Evolutionary conservation across 1,284 basidiomycete species (phyloP).

Genomic region (Sanghuangporus weigelae): DNA sequence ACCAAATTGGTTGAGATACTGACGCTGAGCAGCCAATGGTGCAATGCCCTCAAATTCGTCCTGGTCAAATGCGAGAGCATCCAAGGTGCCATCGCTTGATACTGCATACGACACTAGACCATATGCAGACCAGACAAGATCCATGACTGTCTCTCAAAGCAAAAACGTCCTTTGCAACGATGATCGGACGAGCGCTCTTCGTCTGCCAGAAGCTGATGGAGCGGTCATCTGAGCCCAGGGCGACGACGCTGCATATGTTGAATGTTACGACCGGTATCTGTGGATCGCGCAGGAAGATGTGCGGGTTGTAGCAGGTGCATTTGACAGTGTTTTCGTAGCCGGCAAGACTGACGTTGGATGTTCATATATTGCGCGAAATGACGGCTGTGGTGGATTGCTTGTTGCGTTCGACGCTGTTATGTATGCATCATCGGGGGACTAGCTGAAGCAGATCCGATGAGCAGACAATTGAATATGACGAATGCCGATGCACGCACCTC

Average conservation of each 20-base stretch:
- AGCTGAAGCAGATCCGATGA: constrained; percentile 44
- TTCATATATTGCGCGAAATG: constrained; percentile 84
- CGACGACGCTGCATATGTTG: constrained; percentile 83
- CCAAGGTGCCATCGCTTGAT: constrained; percentile 93
- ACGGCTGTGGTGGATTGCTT: constrained; percentile 97
- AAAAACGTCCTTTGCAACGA: constrained; percentile 92
- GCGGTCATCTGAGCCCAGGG: constrained; percentile 85
- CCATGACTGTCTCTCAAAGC: constrained; percentile 93
- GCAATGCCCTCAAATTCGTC: constrained; percentile 83
- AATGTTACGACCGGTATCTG: constrained; percentile 58
- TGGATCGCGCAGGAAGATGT: constrained; percentile 80
- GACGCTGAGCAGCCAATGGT: constrained; percentile 65
- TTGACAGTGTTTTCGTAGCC: constrained; percentile 98
- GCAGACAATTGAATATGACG: neutral
- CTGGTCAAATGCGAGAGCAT: constrained; percentile 77
- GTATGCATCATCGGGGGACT: constrained; percentile 98
- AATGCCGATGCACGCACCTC: constrained; percentile 55
- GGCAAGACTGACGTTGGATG: constrained; percentile 87
- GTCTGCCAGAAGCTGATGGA: constrained; percentile 94
- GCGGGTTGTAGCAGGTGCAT: constrained; percentile 89
- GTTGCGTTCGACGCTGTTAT: constrained; percentile 97
- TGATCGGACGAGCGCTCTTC: constrained; percentile 81
- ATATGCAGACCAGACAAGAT: constrained; percentile 89
- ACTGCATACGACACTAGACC: constrained; percentile 91
- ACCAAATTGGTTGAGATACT: constrained; percentile 76